Evolutionary conservation across 352 stramenopile species (phyloP).

Genomic region (Globisporangium spiculum): DNA sequence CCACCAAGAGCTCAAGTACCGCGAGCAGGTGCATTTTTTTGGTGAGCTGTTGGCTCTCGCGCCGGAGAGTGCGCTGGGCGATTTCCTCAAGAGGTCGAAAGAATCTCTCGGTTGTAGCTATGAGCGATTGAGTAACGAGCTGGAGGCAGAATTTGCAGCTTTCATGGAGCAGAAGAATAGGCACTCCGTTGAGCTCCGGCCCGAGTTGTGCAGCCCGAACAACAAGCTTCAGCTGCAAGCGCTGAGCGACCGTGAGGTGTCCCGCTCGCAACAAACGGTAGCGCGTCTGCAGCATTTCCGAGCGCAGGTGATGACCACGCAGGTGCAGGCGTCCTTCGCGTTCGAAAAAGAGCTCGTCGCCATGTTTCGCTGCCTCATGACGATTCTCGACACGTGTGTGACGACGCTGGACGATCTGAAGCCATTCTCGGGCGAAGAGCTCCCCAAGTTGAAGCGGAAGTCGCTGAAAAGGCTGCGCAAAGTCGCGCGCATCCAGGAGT

Average conservation of each 20-base stretch:
- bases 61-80: conserved; percentile 39
- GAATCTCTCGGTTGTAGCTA: conserved; percentile 20
- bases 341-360: conserved; percentile 55
- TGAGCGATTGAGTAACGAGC: conserved; percentile 7
- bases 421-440: conserved; percentile 38
- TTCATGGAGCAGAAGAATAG: conserved; percentile 48
- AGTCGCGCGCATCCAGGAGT: conserved; percentile 46
- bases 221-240: conserved; percentile 41
- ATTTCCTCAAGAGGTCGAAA: conserved; percentile 31
- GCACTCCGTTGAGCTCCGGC: conserved; percentile 56
- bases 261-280: conserved; percentile 33
- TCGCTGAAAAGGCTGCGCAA: conserved; percentile 71
- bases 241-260: conserved; percentile 54
- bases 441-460: conserved; percentile 62
- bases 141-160: conserved; percentile 34
- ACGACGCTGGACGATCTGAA: conserved; percentile 60
- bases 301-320: conserved; percentile 28
- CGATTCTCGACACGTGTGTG: conserved; percentile 58
- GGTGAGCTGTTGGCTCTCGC: conserved; percentile 54
- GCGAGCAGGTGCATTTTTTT: conserved; percentile 63
- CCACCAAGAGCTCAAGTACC: conserved; percentile 49
- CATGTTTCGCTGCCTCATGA: conserved; percentile 37
- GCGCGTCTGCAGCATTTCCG: conserved; percentile 28
- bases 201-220: conserved; percentile 77
- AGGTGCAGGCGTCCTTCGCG: conserved; percentile 28